phyloP scores from a whole-genome alignment of 2,329 filamentous ascomycete species.

The Pyricularia grisea region DNA sequence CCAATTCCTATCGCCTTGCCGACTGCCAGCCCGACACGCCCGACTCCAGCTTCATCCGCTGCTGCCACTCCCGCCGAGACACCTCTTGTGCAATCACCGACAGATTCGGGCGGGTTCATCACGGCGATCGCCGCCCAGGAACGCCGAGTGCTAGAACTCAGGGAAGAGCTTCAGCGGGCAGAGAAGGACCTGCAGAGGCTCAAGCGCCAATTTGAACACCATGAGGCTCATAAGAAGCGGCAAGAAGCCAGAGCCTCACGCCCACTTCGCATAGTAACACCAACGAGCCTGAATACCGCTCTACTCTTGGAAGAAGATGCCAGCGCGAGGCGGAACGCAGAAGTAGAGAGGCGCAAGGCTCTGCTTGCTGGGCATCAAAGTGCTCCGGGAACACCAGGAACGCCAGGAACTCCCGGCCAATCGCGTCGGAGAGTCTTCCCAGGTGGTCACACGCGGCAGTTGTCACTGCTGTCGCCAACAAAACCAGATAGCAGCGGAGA shows the following conservation, averaged over 20 bases:
- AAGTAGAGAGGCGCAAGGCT: slow-evolving; percentile 66
- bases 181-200: slow-evolving; percentile 67
- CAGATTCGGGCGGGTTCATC: slow-evolving; percentile 61
- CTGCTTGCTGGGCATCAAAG: slow-evolving; percentile 36
- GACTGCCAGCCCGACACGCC: slow-evolving; percentile 40
- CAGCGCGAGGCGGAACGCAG: slow-evolving; percentile 36
- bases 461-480: slow-evolving; percentile 75
- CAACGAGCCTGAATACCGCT: neutral
- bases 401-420: slow-evolving; percentile 21
- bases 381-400: slow-evolving; percentile 28
- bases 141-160: slow-evolving; percentile 78
- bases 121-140: slow-evolving; percentile 90
- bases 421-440: slow-evolving; percentile 56
- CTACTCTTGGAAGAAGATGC: slow-evolving; percentile 5
- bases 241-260: slow-evolving; percentile 58
- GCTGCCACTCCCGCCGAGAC: slow-evolving; percentile 38
- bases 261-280: slow-evolving; percentile 32
- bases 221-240: slow-evolving; percentile 69
- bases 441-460: slow-evolving; percentile 51
- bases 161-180: slow-evolving; percentile 78
- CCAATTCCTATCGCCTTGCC: slow-evolving; percentile 54
- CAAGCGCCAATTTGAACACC: slow-evolving; percentile 74
- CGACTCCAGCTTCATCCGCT: slow-evolving; percentile 35
- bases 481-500: slow-evolving; percentile 28
- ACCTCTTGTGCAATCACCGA: slow-evolving; percentile 31